Conservation (phyloP, 176 grass and related monocot species). For the Thalia dealbata region DNA sequence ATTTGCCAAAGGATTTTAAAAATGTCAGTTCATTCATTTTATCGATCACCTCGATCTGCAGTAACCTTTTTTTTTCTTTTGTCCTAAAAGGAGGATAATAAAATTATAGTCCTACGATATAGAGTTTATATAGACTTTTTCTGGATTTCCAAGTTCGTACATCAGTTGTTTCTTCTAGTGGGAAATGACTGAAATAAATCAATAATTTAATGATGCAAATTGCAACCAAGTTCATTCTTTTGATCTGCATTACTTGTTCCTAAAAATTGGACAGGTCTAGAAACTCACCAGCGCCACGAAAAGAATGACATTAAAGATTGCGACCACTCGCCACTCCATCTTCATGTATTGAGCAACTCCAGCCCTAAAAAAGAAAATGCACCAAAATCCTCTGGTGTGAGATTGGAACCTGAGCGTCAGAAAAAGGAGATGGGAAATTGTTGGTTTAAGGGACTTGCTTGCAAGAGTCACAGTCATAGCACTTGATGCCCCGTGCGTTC, state of each 20-base stretch:
- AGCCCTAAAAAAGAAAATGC: constrained; percentile 41
- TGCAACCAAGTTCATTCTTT: too few species aligned
- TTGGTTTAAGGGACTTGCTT: constrained; percentile 39
- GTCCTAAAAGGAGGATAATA: too few species aligned
- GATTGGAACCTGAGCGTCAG: background rate
- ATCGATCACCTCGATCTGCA: background rate
- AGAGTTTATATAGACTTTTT: too few species aligned
- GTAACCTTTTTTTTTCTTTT: too few species aligned
- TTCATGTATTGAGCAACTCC: constrained; percentile 98
- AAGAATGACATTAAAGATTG: constrained; percentile 77
- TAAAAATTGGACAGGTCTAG: background rate
- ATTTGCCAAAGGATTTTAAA: background rate
- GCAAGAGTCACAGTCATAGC: constrained; percentile 96
- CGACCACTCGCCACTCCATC: constrained; percentile 74
- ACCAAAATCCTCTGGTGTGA: background rate
- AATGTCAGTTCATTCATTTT: background rate
- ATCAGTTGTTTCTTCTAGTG: too few species aligned
- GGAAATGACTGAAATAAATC: too few species aligned
- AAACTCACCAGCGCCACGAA: constrained; percentile 75
- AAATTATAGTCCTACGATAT: too few species aligned
- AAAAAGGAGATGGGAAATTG: background rate
- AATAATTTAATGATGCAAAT: too few species aligned
- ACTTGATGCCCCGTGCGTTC: constrained; percentile 42
- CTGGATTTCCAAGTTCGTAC: too few species aligned
- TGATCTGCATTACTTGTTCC: too few species aligned